phyloP scores from a whole-genome alignment of 23 red algal species.

The Cyanidium caldarium region DNA sequence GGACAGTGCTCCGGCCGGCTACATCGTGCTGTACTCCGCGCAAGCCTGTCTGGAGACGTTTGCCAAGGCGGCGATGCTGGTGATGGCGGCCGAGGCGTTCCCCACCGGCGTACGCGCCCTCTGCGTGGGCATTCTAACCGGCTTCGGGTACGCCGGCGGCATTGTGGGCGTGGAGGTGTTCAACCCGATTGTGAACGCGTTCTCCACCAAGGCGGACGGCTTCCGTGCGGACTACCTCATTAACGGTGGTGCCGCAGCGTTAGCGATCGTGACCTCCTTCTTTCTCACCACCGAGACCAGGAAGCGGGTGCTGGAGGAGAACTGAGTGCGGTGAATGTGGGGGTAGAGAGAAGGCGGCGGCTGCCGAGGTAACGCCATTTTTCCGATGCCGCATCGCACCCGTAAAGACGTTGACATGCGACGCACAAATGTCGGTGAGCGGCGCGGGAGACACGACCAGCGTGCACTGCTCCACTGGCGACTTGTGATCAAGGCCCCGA shows the following conservation, averaged over 20 bases:
- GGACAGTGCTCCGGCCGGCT: not conserved
- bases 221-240: not conserved
- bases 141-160: not conserved
- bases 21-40: not conserved
- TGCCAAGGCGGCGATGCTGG: not conserved
- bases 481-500: no score
- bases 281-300: not conserved
- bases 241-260: not conserved
- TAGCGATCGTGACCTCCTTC: not conserved
- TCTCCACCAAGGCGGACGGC: not conserved
- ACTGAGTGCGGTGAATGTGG: no score
- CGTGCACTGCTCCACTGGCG: no score
- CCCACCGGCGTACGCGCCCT: not conserved
- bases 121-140: not conserved
- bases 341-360: no score
- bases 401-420: no score
- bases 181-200: not conserved
- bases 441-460: no score
- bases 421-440: no score
- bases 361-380: no score
- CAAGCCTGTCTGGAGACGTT: not conserved
- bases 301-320: not conserved
- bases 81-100: conserved; percentile 4
- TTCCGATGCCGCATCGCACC: no score
- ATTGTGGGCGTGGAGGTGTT: not conserved